Base-by-base conservation (phyloP, 2,329 filamentous ascomycete genomes). In the Ciborinia camelliae region DNA sequence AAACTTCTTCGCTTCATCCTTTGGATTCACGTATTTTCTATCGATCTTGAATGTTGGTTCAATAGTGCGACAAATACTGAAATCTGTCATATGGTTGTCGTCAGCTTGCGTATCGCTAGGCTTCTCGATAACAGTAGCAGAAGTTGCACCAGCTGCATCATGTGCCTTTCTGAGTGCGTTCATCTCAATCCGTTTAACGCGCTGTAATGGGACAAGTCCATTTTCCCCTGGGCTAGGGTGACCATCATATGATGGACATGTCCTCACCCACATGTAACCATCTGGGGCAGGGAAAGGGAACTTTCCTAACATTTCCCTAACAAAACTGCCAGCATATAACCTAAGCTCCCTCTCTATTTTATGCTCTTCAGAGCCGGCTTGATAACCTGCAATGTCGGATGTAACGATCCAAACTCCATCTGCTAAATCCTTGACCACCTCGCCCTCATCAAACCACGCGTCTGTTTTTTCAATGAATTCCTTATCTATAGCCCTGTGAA, bases 381-480 rank as follows among this genome's bases (percentile, higher is more conserved):
- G 35, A 20, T 28, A 39, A 15, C 39, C 39, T n/a, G 15, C 18
- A 18, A 15, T 8, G 9, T 58, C 55, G 1, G 28, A 20, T n/a
- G 55, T 58, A 20, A 58, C 39, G 1, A 58, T 47, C 55, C 55
- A 58, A n/a, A 58, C 55, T 6, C 28, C 39, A 9, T 15, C n/a
- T 14, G 2, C 7, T 5, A 58, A 18, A 45, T 58, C 28, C 3
- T 8, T 9, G 3, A 32, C 32, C 1, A 47, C 2, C 1, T 23
- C 12, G 12, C 15, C 23, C 2, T 39, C 1, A 5, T 4, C 26
- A 12, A 43, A n/a, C 55, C 55, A 58, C 10, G 18, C 9, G 23
- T 58, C 23, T 8, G 55, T n/a, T 45, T 26, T 8, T 15, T 14
- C n/a, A 9, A 43, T 58, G 3, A 30, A 32, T 8, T 0, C 0